Percentiles rank a stretch among this genome's conserved stretches.
Evolutionary conservation across 352 stramenopile species (phyloP).

Genomic region (Globisporangium barbulae): DNA sequence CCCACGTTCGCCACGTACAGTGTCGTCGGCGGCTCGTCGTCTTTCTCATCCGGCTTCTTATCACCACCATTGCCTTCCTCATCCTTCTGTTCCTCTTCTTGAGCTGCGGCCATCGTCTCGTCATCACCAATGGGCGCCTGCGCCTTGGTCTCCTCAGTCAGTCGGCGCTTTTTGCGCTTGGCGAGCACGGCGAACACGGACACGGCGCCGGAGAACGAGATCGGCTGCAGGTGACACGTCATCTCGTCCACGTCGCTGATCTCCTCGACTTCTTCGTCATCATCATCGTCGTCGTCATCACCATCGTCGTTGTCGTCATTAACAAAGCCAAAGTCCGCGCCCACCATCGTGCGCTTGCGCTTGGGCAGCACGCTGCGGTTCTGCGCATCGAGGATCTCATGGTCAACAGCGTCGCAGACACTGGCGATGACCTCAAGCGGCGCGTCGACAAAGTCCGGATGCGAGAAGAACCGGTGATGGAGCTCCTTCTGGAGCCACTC

Average conservation of each 20-base stretch:
- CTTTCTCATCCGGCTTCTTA: constrained; percentile 9
- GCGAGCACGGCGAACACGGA: constrained; percentile 62
- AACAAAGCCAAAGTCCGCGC: constrained; percentile 21
- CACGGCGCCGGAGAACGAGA: constrained; percentile 82
- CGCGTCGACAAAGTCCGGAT: constrained; percentile 50
- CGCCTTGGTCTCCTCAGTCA: not conserved
- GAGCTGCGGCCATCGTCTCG: not conserved
- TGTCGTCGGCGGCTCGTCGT: constrained; percentile 36
- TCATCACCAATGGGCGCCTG: constrained; percentile 10
- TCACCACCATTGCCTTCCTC: not conserved
- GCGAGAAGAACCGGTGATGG: constrained; percentile 69
- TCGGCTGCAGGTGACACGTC: constrained; percentile 59
- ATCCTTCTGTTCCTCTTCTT: not conserved
- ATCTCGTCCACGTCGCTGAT: constrained; percentile 47
- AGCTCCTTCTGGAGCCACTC: constrained; percentile 74
- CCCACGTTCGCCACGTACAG: constrained; percentile 88
- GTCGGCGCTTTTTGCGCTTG: constrained; percentile 29
- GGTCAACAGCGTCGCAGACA: constrained; percentile 61
- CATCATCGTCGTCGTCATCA: constrained; percentile 22
- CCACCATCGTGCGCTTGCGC: constrained; percentile 54
- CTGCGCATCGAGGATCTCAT: constrained; percentile 76
- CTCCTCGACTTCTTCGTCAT: constrained; percentile 28
- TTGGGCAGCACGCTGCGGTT: constrained; percentile 65
- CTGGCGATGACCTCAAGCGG: constrained; percentile 48
- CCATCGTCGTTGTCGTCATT: constrained; percentile 20